Conservation (phyloP, 352 stramenopile species). For the Pythium brachiatum region DNA sequence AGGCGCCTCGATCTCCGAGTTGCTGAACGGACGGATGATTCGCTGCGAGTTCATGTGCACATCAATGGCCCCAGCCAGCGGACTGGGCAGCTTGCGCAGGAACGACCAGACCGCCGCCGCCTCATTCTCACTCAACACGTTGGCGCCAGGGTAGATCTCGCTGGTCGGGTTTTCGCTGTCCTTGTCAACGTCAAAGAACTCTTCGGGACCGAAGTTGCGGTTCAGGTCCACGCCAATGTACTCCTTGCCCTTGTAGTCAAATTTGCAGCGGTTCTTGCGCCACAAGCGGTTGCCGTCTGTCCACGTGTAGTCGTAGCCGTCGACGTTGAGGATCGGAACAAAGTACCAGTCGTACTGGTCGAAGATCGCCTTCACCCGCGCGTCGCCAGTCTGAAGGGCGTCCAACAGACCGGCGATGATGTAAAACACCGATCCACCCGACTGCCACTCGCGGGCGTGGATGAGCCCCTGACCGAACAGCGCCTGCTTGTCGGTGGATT, state of each 20-base stretch:
- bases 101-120: constrained; percentile 24
- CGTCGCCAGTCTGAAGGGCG: constrained; percentile 10
- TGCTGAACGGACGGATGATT: constrained; percentile 21
- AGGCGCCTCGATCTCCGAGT: constrained; percentile 18
- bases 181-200: constrained; percentile 23
- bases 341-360: constrained; percentile 39
- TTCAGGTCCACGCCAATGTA: constrained; percentile 35
- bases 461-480: constrained; percentile 30
- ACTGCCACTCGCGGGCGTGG: constrained; percentile 38
- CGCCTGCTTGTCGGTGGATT: constrained; percentile 9
- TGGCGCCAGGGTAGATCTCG: constrained; percentile 23
- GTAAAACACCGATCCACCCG: constrained; percentile 25
- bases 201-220: constrained; percentile 32
- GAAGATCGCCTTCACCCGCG: constrained; percentile 20
- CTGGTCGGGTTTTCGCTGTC: constrained; percentile 2
- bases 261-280: constrained; percentile 33
- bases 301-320: constrained; percentile 32
- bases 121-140: constrained; percentile 33
- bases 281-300: constrained; percentile 28
- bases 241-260: not conserved
- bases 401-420: constrained; percentile 28
- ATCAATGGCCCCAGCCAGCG: constrained; percentile 19
- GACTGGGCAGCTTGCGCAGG: constrained; percentile 15
- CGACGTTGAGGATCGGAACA: constrained; percentile 37
- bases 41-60: constrained; percentile 22